Percentiles rank a stretch among this genome's conserved stretches.
phyloP scores from a whole-genome alignment of 2,329 filamentous ascomycete genomes.

The Pseudovirgaria hyperparasitica region DNA sequence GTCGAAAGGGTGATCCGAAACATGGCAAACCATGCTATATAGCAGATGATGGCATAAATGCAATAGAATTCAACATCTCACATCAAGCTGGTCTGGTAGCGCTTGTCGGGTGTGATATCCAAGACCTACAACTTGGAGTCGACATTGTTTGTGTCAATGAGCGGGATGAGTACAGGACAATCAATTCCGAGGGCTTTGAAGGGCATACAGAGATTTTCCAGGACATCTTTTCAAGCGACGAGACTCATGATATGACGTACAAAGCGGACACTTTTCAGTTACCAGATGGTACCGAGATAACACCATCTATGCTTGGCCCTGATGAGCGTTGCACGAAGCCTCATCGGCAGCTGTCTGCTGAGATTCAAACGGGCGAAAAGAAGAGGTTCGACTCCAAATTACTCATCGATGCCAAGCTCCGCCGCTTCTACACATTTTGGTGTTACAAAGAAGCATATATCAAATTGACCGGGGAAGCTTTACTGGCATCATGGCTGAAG shows the following conservation, averaged over 20 bases:
- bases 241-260: constrained; percentile 51
- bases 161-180: constrained; percentile 47
- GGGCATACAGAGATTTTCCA: constrained; percentile 59
- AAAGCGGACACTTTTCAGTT: constrained; percentile 31
- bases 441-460: constrained; percentile 71
- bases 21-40: constrained; percentile 40
- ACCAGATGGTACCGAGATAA: constrained; percentile 30
- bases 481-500: constrained; percentile 59
- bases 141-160: constrained; percentile 68
- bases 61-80: constrained; percentile 61
- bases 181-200: constrained; percentile 50
- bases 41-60: constrained; percentile 24
- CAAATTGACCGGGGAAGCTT: constrained; percentile 69
- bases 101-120: constrained; percentile 40
- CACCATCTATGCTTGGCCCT: constrained; percentile 27
- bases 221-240: constrained; percentile 53
- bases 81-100: constrained; percentile 68
- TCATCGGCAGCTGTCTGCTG: constrained; percentile 25
- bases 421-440: constrained; percentile 66
- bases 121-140: constrained; percentile 46
- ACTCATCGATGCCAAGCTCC: constrained; percentile 48
- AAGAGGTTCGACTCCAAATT: constrained; percentile 28
- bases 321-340: constrained; percentile 29
- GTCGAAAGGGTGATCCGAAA: constrained; percentile 38
- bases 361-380: constrained; percentile 20